Conservation (phyloP, 2,329 filamentous ascomycete genomes). For the Calonectria naviculata region DNA sequence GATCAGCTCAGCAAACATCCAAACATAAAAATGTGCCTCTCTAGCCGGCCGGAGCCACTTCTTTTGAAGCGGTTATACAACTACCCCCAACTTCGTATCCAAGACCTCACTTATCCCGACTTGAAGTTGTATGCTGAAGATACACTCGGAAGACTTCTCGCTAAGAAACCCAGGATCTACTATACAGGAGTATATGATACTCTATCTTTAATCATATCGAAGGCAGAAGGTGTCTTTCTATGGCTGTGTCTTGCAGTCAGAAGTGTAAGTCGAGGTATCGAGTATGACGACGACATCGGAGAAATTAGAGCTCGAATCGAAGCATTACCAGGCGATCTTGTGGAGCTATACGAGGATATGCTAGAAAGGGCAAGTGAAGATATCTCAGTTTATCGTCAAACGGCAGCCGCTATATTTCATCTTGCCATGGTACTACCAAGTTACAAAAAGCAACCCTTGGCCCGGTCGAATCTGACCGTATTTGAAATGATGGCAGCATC, state of each 20-base stretch:
- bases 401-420: neutral
- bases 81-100: neutral
- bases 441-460: rapidly evolving
- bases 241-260: slow-evolving; percentile 3
- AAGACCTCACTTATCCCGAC: slow-evolving; percentile 4
- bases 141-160: neutral
- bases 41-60: slow-evolving; percentile 3
- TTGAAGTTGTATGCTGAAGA: neutral
- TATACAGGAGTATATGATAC: too few relatives aligned
- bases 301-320: neutral
- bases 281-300: neutral
- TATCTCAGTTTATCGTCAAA: neutral
- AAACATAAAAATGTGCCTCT: slow-evolving; percentile 15
- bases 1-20: neutral
- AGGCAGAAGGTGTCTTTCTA: slow-evolving; percentile 12
- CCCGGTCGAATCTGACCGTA: neutral
- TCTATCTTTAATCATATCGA: neutral
- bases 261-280: neutral
- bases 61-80: neutral
- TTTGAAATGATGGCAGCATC: slow-evolving; percentile 1
- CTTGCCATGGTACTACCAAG: neutral
- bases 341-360: slow-evolving; percentile 13
- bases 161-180: neutral
- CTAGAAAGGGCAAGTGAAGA: slow-evolving; percentile 11
- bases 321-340: neutral